Base-by-base conservation (phyloP, 495 filamentous ascomycete genomes). In the Aspergillus wentii region DNA sequence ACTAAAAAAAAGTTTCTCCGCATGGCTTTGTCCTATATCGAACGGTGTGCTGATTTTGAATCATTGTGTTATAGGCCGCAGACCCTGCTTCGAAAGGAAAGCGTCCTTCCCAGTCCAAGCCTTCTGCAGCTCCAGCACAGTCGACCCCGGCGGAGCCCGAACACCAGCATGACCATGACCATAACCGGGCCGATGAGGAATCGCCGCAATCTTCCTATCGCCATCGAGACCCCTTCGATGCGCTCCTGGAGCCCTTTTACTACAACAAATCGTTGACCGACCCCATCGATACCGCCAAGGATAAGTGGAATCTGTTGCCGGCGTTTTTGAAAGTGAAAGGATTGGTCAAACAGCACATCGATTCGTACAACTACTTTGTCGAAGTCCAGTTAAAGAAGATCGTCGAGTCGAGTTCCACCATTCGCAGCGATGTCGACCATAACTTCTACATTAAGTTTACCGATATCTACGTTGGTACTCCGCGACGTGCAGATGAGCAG, bases 241-340 rank as follows among this genome's bases (percentile, higher is more conserved):
- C 88, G 35, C 77, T 96, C 10, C 70, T 97, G 28, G 81, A 94
- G 63, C 92, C 92, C 0, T 95, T 97, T 57, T 99, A 99, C 62
- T 88, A 91, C 49, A 90, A 86, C 38, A 99, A 97, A 57, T 82
- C 79, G 35, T 66, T 97, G 36, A 95, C 88, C 0, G 92, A 96
- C 44, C 86, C 90, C 1, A 95, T 99, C 52, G 79, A 86, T 26
- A 95, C 94, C n/a, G 89, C 83, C 3, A 74, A 73, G 43, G 90
- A 97, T 64, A 97, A 97, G 71, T 96, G 88, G 80, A 96, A 96
- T 55, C 68, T 99, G 17, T 68, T 99, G 13, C 94, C 92, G 0
- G 91, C 92, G 3, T 99, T 97, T 54, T 71, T 99, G 33, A 95
- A 95, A 56, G 89, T 95, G 51, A 99, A 99, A 61, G 92, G 89